Conservation (phyloP, 371 early-diverging fungal genomes). For the Parasitella parasitica region DNA sequence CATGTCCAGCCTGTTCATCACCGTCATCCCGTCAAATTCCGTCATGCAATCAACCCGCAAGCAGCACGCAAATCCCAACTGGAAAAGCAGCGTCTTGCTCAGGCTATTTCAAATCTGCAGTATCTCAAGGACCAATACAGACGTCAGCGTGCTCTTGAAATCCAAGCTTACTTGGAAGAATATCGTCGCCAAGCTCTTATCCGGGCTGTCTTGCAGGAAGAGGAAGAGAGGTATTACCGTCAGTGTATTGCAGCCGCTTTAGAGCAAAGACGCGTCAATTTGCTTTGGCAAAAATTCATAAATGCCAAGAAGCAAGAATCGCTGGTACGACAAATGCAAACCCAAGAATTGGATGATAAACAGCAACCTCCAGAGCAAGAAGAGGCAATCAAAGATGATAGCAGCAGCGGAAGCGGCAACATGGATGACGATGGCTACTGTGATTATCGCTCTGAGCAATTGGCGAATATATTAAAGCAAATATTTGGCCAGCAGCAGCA, state of each 20-base stretch:
- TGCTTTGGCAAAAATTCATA: constrained; percentile 9
- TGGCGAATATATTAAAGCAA: constrained; percentile 13
- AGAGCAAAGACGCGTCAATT: constrained; percentile 13
- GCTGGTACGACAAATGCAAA: not conserved
- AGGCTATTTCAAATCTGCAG: constrained; percentile 11
- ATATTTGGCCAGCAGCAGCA: constrained; percentile 7
- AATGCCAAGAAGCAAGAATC: constrained; percentile 1
- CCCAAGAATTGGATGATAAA: not conserved
- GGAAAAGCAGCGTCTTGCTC: constrained; percentile 21
- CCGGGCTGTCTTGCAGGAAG: constrained; percentile 17
- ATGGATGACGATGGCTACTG: constrained; percentile 6
- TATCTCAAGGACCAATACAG: constrained; percentile 20
- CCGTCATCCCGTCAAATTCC: constrained; percentile 1
- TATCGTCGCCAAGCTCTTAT: constrained; percentile 25
- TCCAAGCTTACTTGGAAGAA: constrained; percentile 23
- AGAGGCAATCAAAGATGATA: not conserved
- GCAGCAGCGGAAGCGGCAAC: not conserved
- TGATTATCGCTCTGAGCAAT: constrained; percentile 14
- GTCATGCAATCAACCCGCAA: constrained; percentile 2
- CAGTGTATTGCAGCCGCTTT: constrained; percentile 31
- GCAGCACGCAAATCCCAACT: constrained; percentile 4
- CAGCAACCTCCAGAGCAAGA: not conserved
- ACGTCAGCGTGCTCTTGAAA: constrained; percentile 20
- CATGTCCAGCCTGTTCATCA: not conserved
- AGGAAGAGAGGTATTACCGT: constrained; percentile 28